These are phyloP conservation scores for Penicillium sp. DNA, from an alignment of 2,329 filamentous ascomycete genomes.

Conservation along the genomic window DNA sequence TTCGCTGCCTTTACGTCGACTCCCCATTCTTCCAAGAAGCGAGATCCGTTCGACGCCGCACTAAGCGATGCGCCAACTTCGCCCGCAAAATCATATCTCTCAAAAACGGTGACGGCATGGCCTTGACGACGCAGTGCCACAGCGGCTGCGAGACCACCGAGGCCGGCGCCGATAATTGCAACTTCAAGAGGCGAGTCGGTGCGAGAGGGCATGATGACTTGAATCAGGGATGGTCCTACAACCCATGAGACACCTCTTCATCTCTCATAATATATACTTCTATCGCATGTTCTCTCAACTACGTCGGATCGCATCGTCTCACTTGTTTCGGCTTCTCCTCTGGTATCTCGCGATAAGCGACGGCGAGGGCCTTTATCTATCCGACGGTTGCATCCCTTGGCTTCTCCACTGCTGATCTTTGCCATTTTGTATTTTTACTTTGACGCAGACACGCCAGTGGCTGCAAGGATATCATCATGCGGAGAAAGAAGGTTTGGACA, in stretches of 20 bases:
- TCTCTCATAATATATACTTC: background rate
- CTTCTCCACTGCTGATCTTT: too few relatives aligned
- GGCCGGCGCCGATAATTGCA: constrained; percentile 17
- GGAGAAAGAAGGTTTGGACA: constrained; percentile 5
- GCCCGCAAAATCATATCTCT: constrained; percentile 22
- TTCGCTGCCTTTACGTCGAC: constrained; percentile 20
- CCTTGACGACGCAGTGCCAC: constrained; percentile 20
- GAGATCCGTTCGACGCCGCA: constrained; percentile 20
- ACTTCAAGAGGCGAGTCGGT: constrained; percentile 21
- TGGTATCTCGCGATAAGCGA: constrained; percentile 1
- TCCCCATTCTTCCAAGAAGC: constrained; percentile 21
- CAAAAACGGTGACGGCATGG: constrained; percentile 22
- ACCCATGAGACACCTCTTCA: too few relatives aligned
- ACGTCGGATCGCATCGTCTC: too few relatives aligned
- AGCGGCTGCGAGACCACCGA: constrained; percentile 12
- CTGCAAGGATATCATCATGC: too few relatives aligned
- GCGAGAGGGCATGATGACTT: constrained; percentile 18
- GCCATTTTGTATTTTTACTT: too few relatives aligned
- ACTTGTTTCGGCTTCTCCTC: too few relatives aligned
- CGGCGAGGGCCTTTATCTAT: constrained; percentile 19
- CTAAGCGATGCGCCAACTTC: constrained; percentile 23
- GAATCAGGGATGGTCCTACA: too few relatives aligned
- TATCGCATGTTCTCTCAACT: too few relatives aligned
- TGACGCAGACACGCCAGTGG: background rate
- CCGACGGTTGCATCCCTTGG: constrained; percentile 20